These are phyloP conservation scores for Filosporella fistucella DNA, from an alignment of 495 filamentous ascomycete genomes.

Conservation along the genomic window DNA sequence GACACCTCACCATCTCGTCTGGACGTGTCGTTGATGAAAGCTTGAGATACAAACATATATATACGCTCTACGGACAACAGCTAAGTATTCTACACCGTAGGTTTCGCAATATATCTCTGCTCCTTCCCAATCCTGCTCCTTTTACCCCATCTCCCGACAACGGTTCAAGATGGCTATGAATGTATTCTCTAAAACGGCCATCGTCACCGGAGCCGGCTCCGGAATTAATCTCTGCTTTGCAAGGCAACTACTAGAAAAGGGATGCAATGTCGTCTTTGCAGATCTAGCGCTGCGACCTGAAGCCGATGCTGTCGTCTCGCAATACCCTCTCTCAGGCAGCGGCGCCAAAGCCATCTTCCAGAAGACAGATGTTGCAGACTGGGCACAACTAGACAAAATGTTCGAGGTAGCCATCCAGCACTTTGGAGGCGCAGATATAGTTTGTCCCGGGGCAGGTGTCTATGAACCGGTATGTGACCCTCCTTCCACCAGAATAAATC, in stretches of 20 bases:
- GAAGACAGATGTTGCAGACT: slow-evolving; percentile 58
- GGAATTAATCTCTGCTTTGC: slow-evolving; percentile 71
- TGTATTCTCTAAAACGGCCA: slow-evolving; percentile 46
- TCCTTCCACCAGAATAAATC: slow-evolving; percentile 12
- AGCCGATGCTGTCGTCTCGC: slow-evolving; percentile 45
- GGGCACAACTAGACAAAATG: slow-evolving; percentile 54
- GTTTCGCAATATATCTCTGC: no score
- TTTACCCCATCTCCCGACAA: no score
- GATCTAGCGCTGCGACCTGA: slow-evolving; percentile 61
- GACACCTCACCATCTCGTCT: no score
- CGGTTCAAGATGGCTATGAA: slow-evolving; percentile 21
- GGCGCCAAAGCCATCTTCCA: slow-evolving; percentile 53
- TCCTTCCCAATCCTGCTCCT: no score
- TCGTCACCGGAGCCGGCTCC: slow-evolving; percentile 73
- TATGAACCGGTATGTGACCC: slow-evolving; percentile 42
- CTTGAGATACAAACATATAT: no score
- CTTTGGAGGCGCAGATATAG: slow-evolving; percentile 59
- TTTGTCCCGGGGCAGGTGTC: slow-evolving; percentile 64
- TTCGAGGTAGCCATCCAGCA: slow-evolving; percentile 52
- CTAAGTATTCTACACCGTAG: no score
- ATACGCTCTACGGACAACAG: no score
- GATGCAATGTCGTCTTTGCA: slow-evolving; percentile 63
- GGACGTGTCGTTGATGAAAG: no score
- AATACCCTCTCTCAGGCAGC: slow-evolving; percentile 30
- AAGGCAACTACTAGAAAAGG: slow-evolving; percentile 46